Evolutionary conservation across 2,329 filamentous ascomycete species (phyloP).

Genomic region (Claviceps sp.): DNA sequence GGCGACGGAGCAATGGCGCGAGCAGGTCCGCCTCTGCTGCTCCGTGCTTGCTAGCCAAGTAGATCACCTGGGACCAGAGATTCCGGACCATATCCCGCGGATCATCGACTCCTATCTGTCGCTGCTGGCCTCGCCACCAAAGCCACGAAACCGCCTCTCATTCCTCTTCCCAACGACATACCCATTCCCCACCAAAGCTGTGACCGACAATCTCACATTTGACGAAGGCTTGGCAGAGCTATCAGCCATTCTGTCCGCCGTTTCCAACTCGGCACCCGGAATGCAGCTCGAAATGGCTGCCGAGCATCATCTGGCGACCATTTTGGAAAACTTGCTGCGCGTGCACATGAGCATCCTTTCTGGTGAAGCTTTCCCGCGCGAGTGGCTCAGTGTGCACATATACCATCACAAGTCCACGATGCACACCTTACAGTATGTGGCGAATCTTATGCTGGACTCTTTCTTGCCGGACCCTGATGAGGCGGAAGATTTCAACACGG

Average conservation of each 20-base stretch:
- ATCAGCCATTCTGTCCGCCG: constrained; percentile 70
- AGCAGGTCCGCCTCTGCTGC: constrained; percentile 86
- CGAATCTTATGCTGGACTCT: constrained; percentile 63
- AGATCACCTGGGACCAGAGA: constrained; percentile 62
- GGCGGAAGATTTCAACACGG: constrained; percentile 81
- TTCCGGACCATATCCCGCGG: constrained; percentile 81
- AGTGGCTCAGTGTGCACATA: constrained; percentile 87
- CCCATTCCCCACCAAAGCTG: constrained; percentile 66
- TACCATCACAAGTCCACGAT: constrained; percentile 87
- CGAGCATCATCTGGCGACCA: constrained; percentile 58
- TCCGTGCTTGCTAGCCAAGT: constrained; percentile 82
- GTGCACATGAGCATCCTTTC: constrained; percentile 81
- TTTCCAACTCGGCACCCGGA: constrained; percentile 57
- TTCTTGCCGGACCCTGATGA: constrained; percentile 85
- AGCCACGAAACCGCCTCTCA: constrained; percentile 55
- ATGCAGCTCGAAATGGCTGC: constrained; percentile 62
- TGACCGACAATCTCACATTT: constrained; percentile 48
- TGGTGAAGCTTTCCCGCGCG: constrained; percentile 76
- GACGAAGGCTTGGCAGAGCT: constrained; percentile 85
- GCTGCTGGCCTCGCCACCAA: constrained; percentile 45
- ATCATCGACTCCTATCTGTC: constrained; percentile 79
- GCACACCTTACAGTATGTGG: constrained; percentile 70
- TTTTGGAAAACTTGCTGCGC: constrained; percentile 67
- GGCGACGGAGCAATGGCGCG: constrained; percentile 75
- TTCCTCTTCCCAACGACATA: constrained; percentile 82